Conservation (phyloP, 441 rosid species). For the Jatropha multifida region DNA sequence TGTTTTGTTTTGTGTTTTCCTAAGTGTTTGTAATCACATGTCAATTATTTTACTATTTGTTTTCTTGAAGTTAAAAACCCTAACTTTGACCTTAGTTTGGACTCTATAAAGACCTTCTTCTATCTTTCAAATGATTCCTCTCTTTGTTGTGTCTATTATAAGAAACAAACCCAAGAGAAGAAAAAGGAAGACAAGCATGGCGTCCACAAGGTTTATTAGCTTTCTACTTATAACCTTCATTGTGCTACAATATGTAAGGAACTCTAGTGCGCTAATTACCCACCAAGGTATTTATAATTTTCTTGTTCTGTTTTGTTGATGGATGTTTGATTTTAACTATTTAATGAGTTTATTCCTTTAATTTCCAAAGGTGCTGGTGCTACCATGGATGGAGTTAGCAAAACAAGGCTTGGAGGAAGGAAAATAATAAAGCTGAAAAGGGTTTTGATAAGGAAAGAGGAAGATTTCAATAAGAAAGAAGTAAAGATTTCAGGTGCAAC, state of each 20-base stretch:
- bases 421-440: constrained; percentile 29
- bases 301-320: not conserved
- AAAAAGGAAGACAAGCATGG: constrained; percentile 25
- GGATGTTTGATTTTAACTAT: not conserved
- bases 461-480: constrained; percentile 15
- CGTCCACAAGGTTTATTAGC: constrained; percentile 21
- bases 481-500: constrained; percentile 35
- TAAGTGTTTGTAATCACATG: constrained; percentile 21
- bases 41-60: constrained; percentile 6
- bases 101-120: constrained; percentile 34
- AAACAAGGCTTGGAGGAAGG: constrained; percentile 26
- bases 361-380: constrained; percentile 7
- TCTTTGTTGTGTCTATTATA: constrained; percentile 13
- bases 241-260: constrained; percentile 22
- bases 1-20: constrained; percentile 31
- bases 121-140: constrained; percentile 29
- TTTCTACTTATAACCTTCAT: constrained; percentile 28
- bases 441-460: constrained; percentile 13
- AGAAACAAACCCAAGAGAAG: constrained; percentile 25
- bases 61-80: constrained; percentile 22
- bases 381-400: constrained; percentile 12
- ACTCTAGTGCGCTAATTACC: constrained; percentile 18
- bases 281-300: constrained; percentile 27
- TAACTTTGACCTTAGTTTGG: constrained; percentile 40
- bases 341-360: not conserved